Evolutionary conservation across 257 asterid genomes (phyloP), one percentile per base, ranked within the genome.

Genomic region (Nicotiana benthamiana): DNA sequence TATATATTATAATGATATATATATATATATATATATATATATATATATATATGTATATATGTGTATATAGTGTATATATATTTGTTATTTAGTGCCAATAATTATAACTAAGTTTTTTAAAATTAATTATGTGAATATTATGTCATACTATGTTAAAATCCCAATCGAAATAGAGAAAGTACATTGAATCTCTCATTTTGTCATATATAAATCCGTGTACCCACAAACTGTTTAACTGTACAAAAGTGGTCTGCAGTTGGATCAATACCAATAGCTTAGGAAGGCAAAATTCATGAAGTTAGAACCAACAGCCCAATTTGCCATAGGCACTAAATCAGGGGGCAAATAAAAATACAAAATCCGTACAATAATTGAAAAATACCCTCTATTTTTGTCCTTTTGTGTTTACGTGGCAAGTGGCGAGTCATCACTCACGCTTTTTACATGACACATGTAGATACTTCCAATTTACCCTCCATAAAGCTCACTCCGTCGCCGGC

Each of bases 391-490:
- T 32, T 56, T 30, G 53, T 15, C 32, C 12, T 40, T n/a, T n/a
- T 15, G 11, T 0, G 16, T 20, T 30, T 30, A 62, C 83, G 79
- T 83, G 86, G 67, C 77, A 2, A 22, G 1, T 4, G 60, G 9
- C 3, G 4, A 27, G 24, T 54, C 61, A 34, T 32, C 9, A 15
- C 11, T 87, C 87, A 64, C 86, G 82, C 77, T 48, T 26, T 52
- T 24, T 40, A 48, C 77, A 84, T 84, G 90, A 82, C 82, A 83
- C 87, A 84, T 82, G 80, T 85, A 72, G 56, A 52, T 77, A 8
- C n/a, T 54, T 75, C 32, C 61, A 72, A 79, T 63, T 59, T 3
- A 59, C 75, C 9, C 79, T 43, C 46, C 30, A 59, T 30, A 83
- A 34, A 77, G 61, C 18, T 63, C 82, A 62, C 84, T 75, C 74